Evolutionary conservation across 1,284 basidiomycete species (phyloP).

Genomic region (Rhodofomes roseus): DNA sequence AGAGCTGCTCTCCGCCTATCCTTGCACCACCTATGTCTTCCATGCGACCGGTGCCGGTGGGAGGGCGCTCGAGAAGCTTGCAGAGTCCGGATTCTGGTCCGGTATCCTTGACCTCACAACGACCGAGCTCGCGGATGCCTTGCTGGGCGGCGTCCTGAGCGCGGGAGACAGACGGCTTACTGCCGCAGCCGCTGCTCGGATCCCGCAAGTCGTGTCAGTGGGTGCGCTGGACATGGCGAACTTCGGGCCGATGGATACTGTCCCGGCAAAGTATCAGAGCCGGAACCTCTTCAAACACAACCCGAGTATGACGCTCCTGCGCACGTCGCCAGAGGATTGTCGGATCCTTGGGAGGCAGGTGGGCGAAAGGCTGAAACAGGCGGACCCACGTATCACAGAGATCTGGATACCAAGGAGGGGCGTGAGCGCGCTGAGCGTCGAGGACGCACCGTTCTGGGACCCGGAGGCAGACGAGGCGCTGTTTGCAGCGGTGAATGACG

Average conservation of each 20-base stretch:
- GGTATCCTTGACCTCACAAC: constrained; percentile 23
- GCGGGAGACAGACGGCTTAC: constrained; percentile 19
- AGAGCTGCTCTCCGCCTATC: constrained; percentile 15
- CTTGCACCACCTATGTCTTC: constrained; percentile 22
- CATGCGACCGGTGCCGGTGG: constrained; percentile 22
- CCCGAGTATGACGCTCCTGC: constrained; percentile 18
- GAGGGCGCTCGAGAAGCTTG: constrained; percentile 19
- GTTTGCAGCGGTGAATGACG: constrained; percentile 9
- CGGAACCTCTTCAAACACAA: constrained; percentile 18
- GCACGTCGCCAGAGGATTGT: constrained; percentile 19
- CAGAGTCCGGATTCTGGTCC: constrained; percentile 15
- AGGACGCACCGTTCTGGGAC: constrained; percentile 15
- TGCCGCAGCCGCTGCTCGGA: constrained; percentile 14
- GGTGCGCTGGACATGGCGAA: constrained; percentile 23
- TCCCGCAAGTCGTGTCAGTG: constrained; percentile 22
- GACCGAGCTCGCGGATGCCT: constrained; percentile 23
- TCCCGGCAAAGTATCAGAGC: constrained; percentile 14
- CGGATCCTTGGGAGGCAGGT: constrained; percentile 14
- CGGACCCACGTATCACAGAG: constrained; percentile 9
- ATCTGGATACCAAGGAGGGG: constrained; percentile 18
- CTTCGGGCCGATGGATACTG: constrained; percentile 18
- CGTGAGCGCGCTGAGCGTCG: constrained; percentile 15
- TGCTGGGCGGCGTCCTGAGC: constrained; percentile 21
- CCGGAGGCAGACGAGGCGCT: constrained; percentile 16
- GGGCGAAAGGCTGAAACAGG: constrained; percentile 13